phyloP scores from a whole-genome alignment of 176 grass and related monocot species.

The Poa pratensis region DNA sequence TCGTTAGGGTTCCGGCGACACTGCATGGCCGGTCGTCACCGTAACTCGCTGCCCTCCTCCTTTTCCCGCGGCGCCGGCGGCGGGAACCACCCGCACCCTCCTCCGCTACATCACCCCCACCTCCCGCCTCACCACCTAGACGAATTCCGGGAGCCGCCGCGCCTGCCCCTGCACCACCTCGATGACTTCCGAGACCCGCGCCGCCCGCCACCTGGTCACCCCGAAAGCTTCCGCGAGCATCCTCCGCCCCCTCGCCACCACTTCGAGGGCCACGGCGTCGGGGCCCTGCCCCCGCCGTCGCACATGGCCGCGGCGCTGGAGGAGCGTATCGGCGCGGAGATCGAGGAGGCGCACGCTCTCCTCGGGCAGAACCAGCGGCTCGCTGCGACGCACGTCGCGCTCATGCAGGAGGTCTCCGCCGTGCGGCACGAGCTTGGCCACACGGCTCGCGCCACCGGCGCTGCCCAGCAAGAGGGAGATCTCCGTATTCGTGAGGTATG shows the following conservation, averaged over 20 bases:
- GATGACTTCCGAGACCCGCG: constrained; percentile 51
- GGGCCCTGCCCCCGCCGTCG: constrained; percentile 41
- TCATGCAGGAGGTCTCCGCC: constrained; percentile 86
- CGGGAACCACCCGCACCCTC: constrained; percentile 42
- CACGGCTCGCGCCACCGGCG: constrained; percentile 43
- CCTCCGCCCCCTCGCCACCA: constrained; percentile 40
- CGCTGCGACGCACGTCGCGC: constrained; percentile 91
- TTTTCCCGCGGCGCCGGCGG: constrained; percentile 31
- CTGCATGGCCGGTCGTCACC: constrained; percentile 69
- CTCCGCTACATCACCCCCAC: constrained; percentile 37
- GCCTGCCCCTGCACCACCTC: constrained; percentile 42
- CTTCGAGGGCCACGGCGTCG: constrained; percentile 47
- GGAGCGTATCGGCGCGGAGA: constrained; percentile 82
- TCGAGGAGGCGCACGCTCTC: constrained; percentile 78
- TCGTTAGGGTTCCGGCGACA: constrained; percentile 53
- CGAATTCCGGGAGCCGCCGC: constrained; percentile 52
- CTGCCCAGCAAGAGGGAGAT: constrained; percentile 71
- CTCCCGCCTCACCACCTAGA: constrained; percentile 51
- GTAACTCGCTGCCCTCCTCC: constrained; percentile 38
- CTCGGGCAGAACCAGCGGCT: constrained; percentile 93
- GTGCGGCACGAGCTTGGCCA: constrained; percentile 74
- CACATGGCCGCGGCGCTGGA: constrained; percentile 65
- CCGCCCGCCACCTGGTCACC: constrained; percentile 42
- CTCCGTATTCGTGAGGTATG: constrained; percentile 79
- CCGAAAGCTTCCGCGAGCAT: constrained; percentile 47